phyloP scores from a whole-genome alignment of 257 asterid genomes.

The Schizonepeta tenuifolia region DNA sequence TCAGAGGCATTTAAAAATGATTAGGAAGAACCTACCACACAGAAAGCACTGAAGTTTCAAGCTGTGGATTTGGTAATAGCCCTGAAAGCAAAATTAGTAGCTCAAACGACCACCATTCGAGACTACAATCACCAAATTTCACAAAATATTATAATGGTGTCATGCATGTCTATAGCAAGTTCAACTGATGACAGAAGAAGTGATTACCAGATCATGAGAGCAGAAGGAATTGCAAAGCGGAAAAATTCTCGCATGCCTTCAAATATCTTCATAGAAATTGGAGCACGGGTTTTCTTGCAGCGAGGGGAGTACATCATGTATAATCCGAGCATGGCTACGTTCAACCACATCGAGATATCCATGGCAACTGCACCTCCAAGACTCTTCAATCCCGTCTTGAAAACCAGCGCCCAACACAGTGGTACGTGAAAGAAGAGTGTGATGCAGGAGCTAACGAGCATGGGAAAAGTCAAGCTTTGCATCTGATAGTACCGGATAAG shows the following conservation, averaged over 20 bases:
- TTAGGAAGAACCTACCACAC: slow-evolving; percentile 55
- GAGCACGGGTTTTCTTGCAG: slow-evolving; percentile 60
- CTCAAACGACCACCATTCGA: slow-evolving; percentile 94
- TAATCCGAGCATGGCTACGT: slow-evolving; percentile 46
- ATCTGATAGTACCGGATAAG: slow-evolving; percentile 59
- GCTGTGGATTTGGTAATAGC: slow-evolving; percentile 79
- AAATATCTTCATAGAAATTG: slow-evolving; percentile 57
- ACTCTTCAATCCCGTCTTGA: slow-evolving; percentile 43
- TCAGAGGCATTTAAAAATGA: not conserved
- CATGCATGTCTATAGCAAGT: not conserved
- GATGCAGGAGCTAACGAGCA: slow-evolving; percentile 59
- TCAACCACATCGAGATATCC: slow-evolving; percentile 66
- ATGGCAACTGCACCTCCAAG: slow-evolving; percentile 67
- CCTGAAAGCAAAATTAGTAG: slow-evolving; percentile 78
- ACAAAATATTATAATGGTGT: not conserved
- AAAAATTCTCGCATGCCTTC: slow-evolving; percentile 62
- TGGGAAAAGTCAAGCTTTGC: slow-evolving; percentile 65
- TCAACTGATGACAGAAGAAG: not conserved
- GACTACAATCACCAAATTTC: slow-evolving; percentile 42
- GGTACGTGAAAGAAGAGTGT: slow-evolving; percentile 57
- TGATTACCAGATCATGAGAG: slow-evolving; percentile 69
- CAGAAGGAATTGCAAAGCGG: slow-evolving; percentile 69
- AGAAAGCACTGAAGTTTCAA: slow-evolving; percentile 85
- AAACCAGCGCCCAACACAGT: slow-evolving; percentile 61
- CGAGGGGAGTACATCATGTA: slow-evolving; percentile 56